A percentile compares a stretch with the other conserved stretches of the same genome.
Conservation (phyloP, 2,329 filamentous ascomycete species). For the Triangularia verruculosa region DNA sequence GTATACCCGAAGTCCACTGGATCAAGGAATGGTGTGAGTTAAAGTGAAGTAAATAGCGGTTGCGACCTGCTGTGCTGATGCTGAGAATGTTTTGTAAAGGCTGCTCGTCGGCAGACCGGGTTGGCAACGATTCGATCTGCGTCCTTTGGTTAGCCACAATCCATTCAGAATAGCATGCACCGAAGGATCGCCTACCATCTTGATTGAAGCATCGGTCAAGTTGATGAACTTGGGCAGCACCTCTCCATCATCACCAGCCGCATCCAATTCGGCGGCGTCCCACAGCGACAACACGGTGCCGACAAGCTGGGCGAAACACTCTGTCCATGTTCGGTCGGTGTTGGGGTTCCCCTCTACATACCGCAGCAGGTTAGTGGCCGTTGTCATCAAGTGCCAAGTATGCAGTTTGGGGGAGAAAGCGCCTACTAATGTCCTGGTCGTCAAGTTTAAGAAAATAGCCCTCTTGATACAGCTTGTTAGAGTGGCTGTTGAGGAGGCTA, state of each 20-base stretch:
- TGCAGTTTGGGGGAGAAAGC: background rate
- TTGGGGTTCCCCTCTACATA: constrained; percentile 78
- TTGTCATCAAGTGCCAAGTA: constrained; percentile 18
- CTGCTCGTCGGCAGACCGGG: constrained; percentile 70
- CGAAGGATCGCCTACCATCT: constrained; percentile 68
- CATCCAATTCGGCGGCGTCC: constrained; percentile 90
- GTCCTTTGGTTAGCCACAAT: constrained; percentile 21
- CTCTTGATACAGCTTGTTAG: constrained; percentile 95
- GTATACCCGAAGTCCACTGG: constrained; percentile 94
- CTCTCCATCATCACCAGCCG: constrained; percentile 71
- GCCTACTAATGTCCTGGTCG: constrained; percentile 84
- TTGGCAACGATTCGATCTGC: constrained; percentile 85
- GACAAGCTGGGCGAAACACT: constrained; percentile 95
- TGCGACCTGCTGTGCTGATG: constrained; percentile 91
- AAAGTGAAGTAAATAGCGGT: constrained; percentile 93
- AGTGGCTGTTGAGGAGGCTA: constrained; percentile 88
- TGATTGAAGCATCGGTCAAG: constrained; percentile 93
- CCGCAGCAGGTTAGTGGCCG: constrained; percentile 19
- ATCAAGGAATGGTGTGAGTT: constrained; percentile 89
- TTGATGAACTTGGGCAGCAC: constrained; percentile 72
- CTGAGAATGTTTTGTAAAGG: constrained; percentile 92
- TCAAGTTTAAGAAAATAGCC: constrained; percentile 97
- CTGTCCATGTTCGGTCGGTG: constrained; percentile 83
- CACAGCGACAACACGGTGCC: constrained; percentile 93
- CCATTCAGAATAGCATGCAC: background rate